Percentiles rank a stretch among this genome's conserved stretches.
These are phyloP conservation scores for Backusella australiensis DNA, from an alignment of 192 early-diverging fungal genomes.

Conservation along the genomic window DNA sequence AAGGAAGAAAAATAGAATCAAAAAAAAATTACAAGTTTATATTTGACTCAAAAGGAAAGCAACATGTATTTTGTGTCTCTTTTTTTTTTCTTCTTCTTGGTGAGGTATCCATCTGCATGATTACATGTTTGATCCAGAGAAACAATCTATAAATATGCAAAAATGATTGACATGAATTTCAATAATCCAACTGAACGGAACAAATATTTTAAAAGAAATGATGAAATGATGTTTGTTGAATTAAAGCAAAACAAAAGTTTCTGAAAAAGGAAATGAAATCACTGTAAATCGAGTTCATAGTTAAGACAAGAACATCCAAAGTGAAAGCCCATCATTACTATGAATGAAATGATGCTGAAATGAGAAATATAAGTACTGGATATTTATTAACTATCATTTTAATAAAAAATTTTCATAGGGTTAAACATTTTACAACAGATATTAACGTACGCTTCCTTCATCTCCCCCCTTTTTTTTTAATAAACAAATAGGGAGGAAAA, in stretches of 20 bases:
- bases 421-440: not conserved
- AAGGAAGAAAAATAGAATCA: not conserved
- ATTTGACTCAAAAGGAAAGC: too few relatives aligned
- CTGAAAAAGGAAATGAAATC: not conserved
- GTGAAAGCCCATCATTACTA: not conserved
- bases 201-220: not conserved
- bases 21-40: not conserved
- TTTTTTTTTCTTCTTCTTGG: not conserved
- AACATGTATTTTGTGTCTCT: not conserved
- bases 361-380: not conserved
- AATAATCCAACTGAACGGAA: not conserved
- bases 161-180: not conserved
- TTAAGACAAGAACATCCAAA: not conserved
- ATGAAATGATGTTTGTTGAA: not conserved
- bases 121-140: not conserved
- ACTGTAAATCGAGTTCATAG: not conserved
- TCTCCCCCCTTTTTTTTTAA: not conserved
- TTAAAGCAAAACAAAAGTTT: not conserved
- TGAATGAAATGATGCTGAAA: not conserved
- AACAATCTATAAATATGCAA: not conserved
- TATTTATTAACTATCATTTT: too few relatives aligned
- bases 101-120: not conserved
- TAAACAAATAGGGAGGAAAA: not conserved
- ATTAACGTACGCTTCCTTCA: not conserved
- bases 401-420: not conserved